Percentiles rank a stretch among this genome's conserved stretches.
Evolutionary conservation across 495 filamentous ascomycete genomes (phyloP).

Genomic region (Rostrohypoxylon terebratum): DNA sequence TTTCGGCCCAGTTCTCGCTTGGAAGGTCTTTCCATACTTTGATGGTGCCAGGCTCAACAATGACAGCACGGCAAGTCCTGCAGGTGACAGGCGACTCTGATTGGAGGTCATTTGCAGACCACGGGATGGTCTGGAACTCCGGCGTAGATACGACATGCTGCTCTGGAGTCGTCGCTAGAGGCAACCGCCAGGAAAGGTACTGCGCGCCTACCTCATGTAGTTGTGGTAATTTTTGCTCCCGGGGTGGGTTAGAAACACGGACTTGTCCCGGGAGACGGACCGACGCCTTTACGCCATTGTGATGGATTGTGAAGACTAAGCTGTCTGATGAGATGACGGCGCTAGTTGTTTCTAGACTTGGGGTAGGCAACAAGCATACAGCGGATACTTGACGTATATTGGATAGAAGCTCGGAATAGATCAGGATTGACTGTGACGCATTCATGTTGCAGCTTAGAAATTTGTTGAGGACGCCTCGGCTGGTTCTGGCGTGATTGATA

Average conservation of each 20-base stretch:
- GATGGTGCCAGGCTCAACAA: conserved; percentile 60
- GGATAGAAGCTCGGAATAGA: conserved; percentile 88
- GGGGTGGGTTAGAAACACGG: conserved; percentile 51
- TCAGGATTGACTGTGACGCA: conserved; percentile 51
- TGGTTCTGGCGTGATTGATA: conserved; percentile 10
- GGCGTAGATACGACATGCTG: conserved; percentile 9
- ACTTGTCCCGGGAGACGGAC: conserved; percentile 76
- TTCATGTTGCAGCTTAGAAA: conserved; percentile 46
- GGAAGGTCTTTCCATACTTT: conserved; percentile 92
- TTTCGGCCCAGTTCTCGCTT: conserved; percentile 97
- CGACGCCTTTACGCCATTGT: conserved; percentile 64
- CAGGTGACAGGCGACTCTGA: conserved; percentile 70
- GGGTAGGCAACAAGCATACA: conserved; percentile 71
- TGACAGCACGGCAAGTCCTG: conserved; percentile 63
- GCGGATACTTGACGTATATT: conserved; percentile 89
- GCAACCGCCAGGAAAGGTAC: conserved; percentile 77
- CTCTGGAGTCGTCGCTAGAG: conserved; percentile 49
- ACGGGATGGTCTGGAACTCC: conserved; percentile 64
- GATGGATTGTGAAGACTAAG: conserved; percentile 62
- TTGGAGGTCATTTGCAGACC: conserved; percentile 76
- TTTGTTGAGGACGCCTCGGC: conserved; percentile 23
- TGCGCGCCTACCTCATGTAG: conserved; percentile 50
- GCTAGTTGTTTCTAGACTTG: conserved; percentile 58
- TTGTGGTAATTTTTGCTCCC: conserved; percentile 15
- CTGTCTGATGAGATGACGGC: conserved; percentile 64